phyloP scores from a whole-genome alignment of 805 yeast genomes.

The Alloascoidea hylecoeti region DNA sequence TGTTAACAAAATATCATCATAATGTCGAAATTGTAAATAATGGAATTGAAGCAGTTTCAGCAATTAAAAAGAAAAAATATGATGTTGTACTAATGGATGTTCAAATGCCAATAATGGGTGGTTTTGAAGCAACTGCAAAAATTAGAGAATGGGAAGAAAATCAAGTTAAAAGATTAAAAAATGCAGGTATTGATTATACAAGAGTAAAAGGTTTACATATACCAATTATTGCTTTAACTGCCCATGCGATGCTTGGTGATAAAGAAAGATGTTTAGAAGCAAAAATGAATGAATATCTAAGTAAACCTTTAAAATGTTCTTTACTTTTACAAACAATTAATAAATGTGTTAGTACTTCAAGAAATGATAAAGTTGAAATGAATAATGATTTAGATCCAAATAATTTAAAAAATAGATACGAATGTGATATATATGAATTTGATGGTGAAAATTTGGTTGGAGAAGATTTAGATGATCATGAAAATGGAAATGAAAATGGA shows the following conservation, averaged over 20 bases:
- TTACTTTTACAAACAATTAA: conserved; percentile 73
- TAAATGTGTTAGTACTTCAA: conserved; percentile 66
- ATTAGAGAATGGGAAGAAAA: conserved; percentile 37
- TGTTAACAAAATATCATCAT: conserved; percentile 77
- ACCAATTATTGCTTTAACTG: conserved; percentile 65
- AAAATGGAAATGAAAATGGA: too few relatives aligned
- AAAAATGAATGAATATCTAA: conserved; percentile 67
- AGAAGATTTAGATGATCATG: too few relatives aligned
- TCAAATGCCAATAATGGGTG: conserved; percentile 94
- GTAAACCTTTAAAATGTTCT: conserved; percentile 71
- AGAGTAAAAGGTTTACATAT: conserved; percentile 23
- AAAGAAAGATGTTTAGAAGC: conserved; percentile 57
- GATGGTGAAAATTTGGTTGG: too few relatives aligned
- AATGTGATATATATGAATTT: too few relatives aligned
- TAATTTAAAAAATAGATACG: too few relatives aligned
- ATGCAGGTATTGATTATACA: not conserved
- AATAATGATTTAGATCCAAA: too few relatives aligned
- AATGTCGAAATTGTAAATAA: conserved; percentile 75
- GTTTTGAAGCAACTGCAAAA: conserved; percentile 80
- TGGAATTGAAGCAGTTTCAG: conserved; percentile 72
- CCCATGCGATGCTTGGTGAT: conserved; percentile 73
- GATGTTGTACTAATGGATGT: conserved; percentile 88
- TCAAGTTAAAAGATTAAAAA: not conserved
- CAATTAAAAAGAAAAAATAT: conserved; percentile 48
- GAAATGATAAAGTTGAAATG: too few relatives aligned